phyloP scores from a whole-genome alignment of 2,329 filamentous ascomycete genomes.

The Beauveria australis region DNA sequence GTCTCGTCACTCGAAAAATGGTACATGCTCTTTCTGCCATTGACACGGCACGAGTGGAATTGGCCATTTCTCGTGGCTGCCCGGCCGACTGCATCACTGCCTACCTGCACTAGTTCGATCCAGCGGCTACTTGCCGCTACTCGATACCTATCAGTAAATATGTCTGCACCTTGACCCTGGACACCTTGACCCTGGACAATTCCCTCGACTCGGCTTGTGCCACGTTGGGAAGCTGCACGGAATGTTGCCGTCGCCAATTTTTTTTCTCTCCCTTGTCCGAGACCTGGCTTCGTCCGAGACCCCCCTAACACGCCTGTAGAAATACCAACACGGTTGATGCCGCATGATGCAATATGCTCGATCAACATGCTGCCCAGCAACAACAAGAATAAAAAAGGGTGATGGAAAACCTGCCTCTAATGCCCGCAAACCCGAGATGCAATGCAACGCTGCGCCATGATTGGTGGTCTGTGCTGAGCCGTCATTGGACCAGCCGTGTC shows the following conservation, averaged over 20 bases:
- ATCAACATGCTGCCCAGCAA: neutral
- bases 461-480: too few species aligned
- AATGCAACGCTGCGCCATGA: neutral
- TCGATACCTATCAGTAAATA: neutral
- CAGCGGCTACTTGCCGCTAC: too few species aligned
- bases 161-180: too few species aligned
- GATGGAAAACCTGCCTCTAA: neutral
- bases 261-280: too few species aligned
- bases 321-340: neutral
- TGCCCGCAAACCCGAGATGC: neutral
- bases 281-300: too few species aligned
- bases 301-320: neutral
- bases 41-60: too few species aligned
- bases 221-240: neutral
- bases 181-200: too few species aligned
- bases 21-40: too few species aligned
- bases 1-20: neutral
- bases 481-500: too few species aligned
- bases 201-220: neutral
- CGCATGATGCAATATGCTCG: neutral
- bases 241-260: neutral
- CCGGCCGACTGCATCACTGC: too few species aligned
- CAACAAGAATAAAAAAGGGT: neutral
- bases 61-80: too few species aligned
- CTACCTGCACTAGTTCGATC: too few species aligned